Conservation (phyloP, 495 filamentous ascomycete species). For the Neurospora tetrasperma region DNA sequence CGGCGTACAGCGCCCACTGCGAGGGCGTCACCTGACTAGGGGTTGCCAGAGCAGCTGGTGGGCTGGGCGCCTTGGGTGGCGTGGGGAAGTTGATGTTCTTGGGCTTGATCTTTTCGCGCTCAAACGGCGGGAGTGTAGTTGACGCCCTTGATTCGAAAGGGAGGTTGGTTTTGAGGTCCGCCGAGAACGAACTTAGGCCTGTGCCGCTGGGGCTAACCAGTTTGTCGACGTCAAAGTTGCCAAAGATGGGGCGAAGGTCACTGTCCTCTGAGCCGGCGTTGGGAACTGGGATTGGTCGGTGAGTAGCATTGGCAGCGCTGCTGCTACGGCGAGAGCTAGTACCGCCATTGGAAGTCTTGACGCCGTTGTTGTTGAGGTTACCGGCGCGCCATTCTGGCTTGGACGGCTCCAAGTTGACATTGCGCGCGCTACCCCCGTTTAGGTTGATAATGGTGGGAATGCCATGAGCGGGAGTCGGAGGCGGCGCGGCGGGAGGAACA, state of each 20-base stretch:
- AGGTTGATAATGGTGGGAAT: not conserved
- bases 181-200: conserved; percentile 49
- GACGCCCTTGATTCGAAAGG: conserved; percentile 63
- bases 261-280: conserved; percentile 33
- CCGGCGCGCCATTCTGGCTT: conserved; percentile 41
- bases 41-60: conserved; percentile 26
- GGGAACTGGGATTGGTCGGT: conserved; percentile 8
- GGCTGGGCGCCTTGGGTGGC: conserved; percentile 47
- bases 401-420: conserved; percentile 36
- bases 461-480: conserved; percentile 12
- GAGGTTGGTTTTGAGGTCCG: conserved; percentile 54
- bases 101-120: conserved; percentile 18
- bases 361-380: conserved; percentile 23
- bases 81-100: conserved; percentile 44
- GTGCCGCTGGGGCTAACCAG: conserved; percentile 40
- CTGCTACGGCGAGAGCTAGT: not conserved
- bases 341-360: not conserved
- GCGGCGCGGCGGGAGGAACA: conserved; percentile 2
- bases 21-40: conserved; percentile 28
- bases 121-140: conserved; percentile 26
- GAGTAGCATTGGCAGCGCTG: conserved; percentile 7
- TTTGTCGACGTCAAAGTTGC: conserved; percentile 54
- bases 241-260: conserved; percentile 43
- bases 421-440: conserved; percentile 22
- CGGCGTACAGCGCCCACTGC: conserved; percentile 50